Percentiles rank a stretch among this genome's conserved stretches.
Conservation (phyloP, 106 monocot genomes). For the Phalaenopsis aphrodite region DNA sequence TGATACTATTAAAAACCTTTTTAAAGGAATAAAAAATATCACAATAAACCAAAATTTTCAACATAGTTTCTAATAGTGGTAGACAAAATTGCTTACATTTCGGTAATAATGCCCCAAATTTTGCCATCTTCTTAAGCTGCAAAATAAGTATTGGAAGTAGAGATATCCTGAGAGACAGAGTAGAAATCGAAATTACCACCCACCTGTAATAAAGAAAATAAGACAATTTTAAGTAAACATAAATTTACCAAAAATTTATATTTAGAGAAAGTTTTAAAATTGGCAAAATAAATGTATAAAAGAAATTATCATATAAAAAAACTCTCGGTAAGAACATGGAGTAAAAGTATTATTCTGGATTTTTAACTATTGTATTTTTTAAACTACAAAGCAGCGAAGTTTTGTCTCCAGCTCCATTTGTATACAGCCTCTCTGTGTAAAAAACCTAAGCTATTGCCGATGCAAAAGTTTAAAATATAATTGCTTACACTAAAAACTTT, state of each 20-base stretch:
- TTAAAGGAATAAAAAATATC: background rate
- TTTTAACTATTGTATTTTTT: background rate
- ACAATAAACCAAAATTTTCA: background rate
- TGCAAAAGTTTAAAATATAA: background rate
- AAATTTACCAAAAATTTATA: background rate
- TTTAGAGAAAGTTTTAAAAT: background rate
- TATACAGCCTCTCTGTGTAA: background rate
- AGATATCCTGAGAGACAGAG: slow-evolving; percentile 52
- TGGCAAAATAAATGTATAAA: background rate
- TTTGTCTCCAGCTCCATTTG: background rate
- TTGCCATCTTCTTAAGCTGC: slow-evolving; percentile 76
- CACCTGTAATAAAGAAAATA: slow-evolving; percentile 48
- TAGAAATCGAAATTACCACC: slow-evolving; percentile 66
- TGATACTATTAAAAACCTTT: background rate
- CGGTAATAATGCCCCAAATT: slow-evolving; percentile 50
- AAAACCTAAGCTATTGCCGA: background rate
- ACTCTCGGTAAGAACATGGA: background rate
- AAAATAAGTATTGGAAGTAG: slow-evolving; percentile 70
- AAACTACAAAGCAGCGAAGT: background rate
- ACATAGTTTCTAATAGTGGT: background rate
- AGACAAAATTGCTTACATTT: slow-evolving; percentile 50
- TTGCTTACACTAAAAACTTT: background rate
- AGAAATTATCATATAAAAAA: background rate
- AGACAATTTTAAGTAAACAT: background rate
- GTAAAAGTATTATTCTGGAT: background rate